phyloP scores from a whole-genome alignment of 2,329 filamentous ascomycete species.

The Onygenales sp. region DNA sequence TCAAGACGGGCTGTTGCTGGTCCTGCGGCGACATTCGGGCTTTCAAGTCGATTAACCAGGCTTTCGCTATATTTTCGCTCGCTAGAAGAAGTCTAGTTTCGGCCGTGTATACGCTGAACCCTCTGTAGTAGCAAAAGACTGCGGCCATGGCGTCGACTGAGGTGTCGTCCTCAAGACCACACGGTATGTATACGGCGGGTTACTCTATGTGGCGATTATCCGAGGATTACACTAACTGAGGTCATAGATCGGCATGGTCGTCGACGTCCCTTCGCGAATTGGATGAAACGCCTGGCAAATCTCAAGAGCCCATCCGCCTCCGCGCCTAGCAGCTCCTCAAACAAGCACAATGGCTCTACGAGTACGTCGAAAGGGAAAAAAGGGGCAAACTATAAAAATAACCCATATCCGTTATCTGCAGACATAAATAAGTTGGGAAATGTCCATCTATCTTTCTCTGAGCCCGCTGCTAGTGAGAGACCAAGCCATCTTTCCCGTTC shows the following conservation, averaged over 20 bases:
- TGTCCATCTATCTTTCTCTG: constrained; percentile 39
- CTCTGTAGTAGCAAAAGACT: neutral
- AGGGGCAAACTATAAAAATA: constrained; percentile 60
- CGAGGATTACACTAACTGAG: constrained; percentile 1
- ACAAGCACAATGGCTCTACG: constrained; percentile 22
- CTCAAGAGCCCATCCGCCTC: constrained; percentile 65
- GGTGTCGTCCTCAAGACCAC: constrained; percentile 24
- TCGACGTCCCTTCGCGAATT: constrained; percentile 78
- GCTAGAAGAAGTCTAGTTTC: neutral
- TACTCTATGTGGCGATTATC: constrained; percentile 3
- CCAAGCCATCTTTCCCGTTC: constrained; percentile 46
- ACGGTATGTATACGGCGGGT: constrained; percentile 28
- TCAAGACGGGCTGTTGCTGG: too few species aligned
- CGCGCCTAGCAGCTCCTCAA: constrained; percentile 32
- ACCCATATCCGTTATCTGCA: constrained; percentile 83
- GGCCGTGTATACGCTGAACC: neutral
- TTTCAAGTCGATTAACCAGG: too few species aligned
- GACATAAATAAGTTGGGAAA: constrained; percentile 37
- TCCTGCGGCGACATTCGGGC: too few species aligned
- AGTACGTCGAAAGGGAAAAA: constrained; percentile 44
- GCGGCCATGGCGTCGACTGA: constrained; percentile 30
- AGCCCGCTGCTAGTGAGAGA: constrained; percentile 44
- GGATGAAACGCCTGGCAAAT: constrained; percentile 88
- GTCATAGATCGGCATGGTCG: constrained; percentile 58
- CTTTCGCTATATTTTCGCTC: neutral